Conservation (phyloP, 371 early-diverging fungal species). For the Smittium mucronatum region DNA sequence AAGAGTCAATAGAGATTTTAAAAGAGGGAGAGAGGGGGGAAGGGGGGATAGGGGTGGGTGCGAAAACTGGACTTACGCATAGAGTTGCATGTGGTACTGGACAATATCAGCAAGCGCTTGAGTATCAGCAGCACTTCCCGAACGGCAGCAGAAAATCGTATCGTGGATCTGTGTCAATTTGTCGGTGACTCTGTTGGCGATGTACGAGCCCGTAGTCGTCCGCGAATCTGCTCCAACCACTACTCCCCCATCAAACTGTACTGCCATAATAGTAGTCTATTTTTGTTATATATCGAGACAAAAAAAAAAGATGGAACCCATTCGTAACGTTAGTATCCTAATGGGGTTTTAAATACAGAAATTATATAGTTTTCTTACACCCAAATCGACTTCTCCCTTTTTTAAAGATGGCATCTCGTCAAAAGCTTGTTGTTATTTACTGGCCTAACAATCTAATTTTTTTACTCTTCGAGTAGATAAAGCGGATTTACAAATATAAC, state of each 20-base stretch:
- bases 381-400: neutral
- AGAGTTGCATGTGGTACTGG: constrained; percentile 82
- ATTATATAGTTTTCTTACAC: too few relatives aligned
- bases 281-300: neutral
- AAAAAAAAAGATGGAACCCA: too few relatives aligned
- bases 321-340: too few relatives aligned
- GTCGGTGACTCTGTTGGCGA: constrained; percentile 96
- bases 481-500: too few relatives aligned
- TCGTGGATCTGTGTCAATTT: constrained; percentile 97
- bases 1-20: neutral
- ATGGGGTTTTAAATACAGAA: too few relatives aligned
- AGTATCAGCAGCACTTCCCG: constrained; percentile 98
- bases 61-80: constrained; percentile 39
- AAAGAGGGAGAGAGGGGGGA: neutral
- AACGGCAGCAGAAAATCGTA: constrained; percentile 94
- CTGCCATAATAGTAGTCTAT: constrained; percentile 99
- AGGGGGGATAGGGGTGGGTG: neutral
- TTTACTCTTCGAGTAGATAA: too few relatives aligned
- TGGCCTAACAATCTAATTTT: too few relatives aligned
- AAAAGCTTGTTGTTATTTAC: too few relatives aligned
- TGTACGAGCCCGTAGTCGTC: constrained; percentile 94
- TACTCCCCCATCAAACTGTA: constrained; percentile 88
- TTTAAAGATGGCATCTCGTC: neutral
- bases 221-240: constrained; percentile 98
- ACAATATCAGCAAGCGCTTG: constrained; percentile 96